Base-by-base conservation (phyloP, 2,329 filamentous ascomycete species). In the Aspergillus neotritici region DNA sequence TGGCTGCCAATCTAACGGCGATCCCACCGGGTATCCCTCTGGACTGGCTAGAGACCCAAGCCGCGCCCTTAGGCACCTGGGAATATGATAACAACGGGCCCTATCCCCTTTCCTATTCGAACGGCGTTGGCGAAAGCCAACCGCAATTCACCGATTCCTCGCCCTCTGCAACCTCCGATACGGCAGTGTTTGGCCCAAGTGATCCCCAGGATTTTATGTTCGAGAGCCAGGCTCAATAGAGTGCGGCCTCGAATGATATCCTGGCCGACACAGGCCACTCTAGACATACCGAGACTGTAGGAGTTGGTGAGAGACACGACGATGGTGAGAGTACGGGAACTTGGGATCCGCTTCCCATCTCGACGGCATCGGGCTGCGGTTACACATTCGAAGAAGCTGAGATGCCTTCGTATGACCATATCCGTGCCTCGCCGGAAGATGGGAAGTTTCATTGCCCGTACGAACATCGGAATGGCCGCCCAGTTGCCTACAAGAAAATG, bases 371-470 rank as follows among this genome's bases (percentile, higher is more conserved):
- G 37, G 37, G 12, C 28, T 37, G 14, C 28, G 28, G 29, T 45
- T 32, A 12, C 33, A 45, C 25, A 34, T 45, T 45, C 34, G 11
- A 33, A 29, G 37, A 45, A 45, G 37, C 28, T 21, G 32, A 35
- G 29, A 45, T 45, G 37, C 43, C 43, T 37, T 45, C 33, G 32
- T 45, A 45, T 41, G 29, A 41, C 2, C 28, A 40, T 13, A 41
- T 41, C n/a, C 13, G 8, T 25, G 17, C 38, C 41, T 45, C 43
- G 9, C 7, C 17, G 14, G 43, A 37, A 16, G 43, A 45, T 33
- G 21, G 28, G 33, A 4, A 13, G 34, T 41, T 41, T 33, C 29
- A 37, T 34, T 45, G 43, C 38, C 31, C 25, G 32, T n/a, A 41
- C 9, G 21, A 25, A 2, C 2, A 9, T 25, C 6, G 21, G 31